Evolutionary conservation across 495 filamentous ascomycete genomes (phyloP).

Genomic region (Annulohypoxylon stygium): DNA sequence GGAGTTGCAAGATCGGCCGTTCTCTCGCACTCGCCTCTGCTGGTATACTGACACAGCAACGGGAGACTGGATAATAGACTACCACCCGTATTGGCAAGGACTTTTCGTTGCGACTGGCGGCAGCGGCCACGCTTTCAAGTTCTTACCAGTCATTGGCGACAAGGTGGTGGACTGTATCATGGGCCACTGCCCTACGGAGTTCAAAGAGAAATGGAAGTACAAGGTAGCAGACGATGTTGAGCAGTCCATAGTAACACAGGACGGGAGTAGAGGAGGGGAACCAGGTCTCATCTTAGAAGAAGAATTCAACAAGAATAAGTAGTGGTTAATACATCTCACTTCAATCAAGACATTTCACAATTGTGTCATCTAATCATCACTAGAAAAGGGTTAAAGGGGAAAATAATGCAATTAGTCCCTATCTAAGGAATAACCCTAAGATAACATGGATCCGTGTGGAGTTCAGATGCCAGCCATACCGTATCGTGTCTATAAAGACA

Average conservation of each 20-base stretch:
- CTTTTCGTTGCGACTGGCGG: constrained; percentile 88
- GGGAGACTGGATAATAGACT: constrained; percentile 84
- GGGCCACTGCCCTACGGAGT: constrained; percentile 67
- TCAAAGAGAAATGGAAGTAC: constrained; percentile 80
- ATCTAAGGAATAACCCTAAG: constrained; percentile 15
- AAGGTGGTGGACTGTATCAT: constrained; percentile 78
- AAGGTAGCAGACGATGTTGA: constrained; percentile 49
- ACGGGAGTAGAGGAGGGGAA: constrained; percentile 74
- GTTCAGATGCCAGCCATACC: constrained; percentile 1
- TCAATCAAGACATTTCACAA: background rate
- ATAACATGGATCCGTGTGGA: background rate
- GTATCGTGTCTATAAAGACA: background rate
- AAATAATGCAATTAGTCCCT: constrained; percentile 1
- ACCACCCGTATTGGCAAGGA: constrained; percentile 74
- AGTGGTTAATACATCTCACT: background rate
- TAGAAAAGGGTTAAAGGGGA: background rate
- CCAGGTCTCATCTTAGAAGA: constrained; percentile 68
- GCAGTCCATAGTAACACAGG: constrained; percentile 64
- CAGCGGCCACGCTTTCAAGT: constrained; percentile 90
- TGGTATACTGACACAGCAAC: constrained; percentile 90
- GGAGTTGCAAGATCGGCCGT: constrained; percentile 71
- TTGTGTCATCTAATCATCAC: background rate
- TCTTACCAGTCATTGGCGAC: constrained; percentile 86
- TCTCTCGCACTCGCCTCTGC: constrained; percentile 79
- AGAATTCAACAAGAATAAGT: constrained; percentile 56